Percentiles rank a stretch among this genome's conserved stretches.
phyloP scores from a whole-genome alignment of 495 filamentous ascomycete genomes.

The Xylaria cubensis region DNA sequence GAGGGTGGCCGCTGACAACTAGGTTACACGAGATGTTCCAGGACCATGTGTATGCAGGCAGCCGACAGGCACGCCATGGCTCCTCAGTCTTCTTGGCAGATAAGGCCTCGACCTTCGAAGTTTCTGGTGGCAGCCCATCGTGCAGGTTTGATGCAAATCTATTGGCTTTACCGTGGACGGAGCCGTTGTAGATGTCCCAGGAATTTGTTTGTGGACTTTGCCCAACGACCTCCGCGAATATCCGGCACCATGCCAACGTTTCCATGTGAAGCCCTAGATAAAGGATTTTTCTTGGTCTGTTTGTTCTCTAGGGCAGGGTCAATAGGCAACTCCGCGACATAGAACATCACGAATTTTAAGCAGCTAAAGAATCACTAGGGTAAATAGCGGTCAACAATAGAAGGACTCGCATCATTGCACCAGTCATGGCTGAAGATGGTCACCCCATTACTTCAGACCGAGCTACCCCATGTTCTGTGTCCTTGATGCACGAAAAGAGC shows the following conservation, averaged over 20 bases:
- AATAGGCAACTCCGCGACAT: neutral
- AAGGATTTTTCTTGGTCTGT: neutral
- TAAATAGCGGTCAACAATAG: slow-evolving; percentile 23
- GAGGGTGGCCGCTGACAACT: neutral
- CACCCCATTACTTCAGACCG: neutral
- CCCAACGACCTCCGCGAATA: slow-evolving; percentile 5
- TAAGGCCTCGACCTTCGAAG: neutral
- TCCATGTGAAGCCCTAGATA: neutral
- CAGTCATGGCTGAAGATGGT: slow-evolving; percentile 7
- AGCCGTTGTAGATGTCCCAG: neutral
- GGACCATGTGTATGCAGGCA: slow-evolving; percentile 14
- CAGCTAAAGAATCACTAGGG: neutral
- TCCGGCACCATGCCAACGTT: slow-evolving; percentile 21
- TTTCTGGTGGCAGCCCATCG: neutral
- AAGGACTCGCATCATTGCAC: slow-evolving; percentile 1
- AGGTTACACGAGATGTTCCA: neutral
- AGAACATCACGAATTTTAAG: slow-evolving; percentile 5
- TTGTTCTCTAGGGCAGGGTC: neutral
- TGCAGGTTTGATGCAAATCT: slow-evolving; percentile 10
- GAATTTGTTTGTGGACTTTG: slow-evolving; percentile 2
- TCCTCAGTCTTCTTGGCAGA: slow-evolving; percentile 15
- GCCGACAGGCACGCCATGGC: slow-evolving; percentile 1
- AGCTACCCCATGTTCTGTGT: neutral
- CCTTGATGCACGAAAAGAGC: slow-evolving; percentile 4
- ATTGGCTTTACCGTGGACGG: slow-evolving; percentile 1